phyloP scores from a whole-genome alignment of 257 asterid species.

The Fraxinus anomala region DNA sequence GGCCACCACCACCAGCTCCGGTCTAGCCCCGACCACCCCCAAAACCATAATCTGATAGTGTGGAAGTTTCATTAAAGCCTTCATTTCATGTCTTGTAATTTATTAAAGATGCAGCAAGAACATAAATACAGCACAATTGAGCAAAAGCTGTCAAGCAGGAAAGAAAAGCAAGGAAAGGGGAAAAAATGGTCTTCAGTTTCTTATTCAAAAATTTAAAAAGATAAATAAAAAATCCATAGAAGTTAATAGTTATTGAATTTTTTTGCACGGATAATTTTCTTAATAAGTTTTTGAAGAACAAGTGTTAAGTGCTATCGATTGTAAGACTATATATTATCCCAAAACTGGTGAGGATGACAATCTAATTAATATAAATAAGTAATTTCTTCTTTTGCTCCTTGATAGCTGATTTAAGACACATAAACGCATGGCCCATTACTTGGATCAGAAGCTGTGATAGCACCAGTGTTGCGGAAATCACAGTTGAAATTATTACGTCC shows the following conservation, averaged over 20 bases:
- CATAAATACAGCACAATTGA: slow-evolving; percentile 66
- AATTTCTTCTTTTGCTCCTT: background rate
- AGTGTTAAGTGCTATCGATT: background rate
- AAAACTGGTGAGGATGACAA: background rate
- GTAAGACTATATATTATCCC: background rate
- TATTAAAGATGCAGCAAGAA: slow-evolving; percentile 80
- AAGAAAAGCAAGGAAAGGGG: background rate
- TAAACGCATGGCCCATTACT: slow-evolving; percentile 36
- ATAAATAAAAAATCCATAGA: background rate
- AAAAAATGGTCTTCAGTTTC: background rate
- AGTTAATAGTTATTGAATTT: too few species aligned
- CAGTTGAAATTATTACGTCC: slow-evolving; percentile 62
- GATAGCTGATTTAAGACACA: background rate
- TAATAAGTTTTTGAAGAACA: background rate
- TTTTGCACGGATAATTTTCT: too few species aligned
- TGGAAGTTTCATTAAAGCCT: slow-evolving; percentile 67
- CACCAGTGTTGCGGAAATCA: slow-evolving; percentile 54
- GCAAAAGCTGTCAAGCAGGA: slow-evolving; percentile 62
- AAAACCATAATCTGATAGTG: background rate
- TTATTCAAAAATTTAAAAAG: background rate
- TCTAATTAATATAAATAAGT: background rate
- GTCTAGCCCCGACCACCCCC: background rate
- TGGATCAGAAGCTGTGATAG: slow-evolving; percentile 48
- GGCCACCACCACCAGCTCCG: background rate
- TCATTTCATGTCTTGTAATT: slow-evolving; percentile 72